Conservation (phyloP, 805 yeast genomes). For the Crinitomyces ghanaensis region DNA sequence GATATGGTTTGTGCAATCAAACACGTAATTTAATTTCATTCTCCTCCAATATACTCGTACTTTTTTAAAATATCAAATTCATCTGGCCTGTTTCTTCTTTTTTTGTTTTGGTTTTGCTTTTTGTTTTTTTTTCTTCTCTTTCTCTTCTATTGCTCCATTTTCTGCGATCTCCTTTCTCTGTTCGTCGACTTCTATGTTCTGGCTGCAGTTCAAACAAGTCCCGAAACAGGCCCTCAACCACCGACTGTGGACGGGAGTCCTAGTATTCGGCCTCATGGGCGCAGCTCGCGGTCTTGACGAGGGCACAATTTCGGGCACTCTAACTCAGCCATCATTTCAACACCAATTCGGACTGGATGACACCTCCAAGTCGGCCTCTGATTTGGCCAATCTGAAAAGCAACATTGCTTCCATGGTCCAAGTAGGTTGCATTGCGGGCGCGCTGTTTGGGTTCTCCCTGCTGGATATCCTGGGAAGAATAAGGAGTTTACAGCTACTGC, state of each 20-base stretch:
- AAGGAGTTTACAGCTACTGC: constrained; percentile 34
- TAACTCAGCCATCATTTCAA: constrained; percentile 34
- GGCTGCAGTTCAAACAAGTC: background rate
- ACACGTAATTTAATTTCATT: too few relatives aligned
- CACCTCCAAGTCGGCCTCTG: constrained; percentile 24
- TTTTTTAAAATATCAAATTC: too few relatives aligned
- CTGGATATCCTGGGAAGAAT: constrained; percentile 44
- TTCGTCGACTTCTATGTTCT: too few relatives aligned
- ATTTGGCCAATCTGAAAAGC: constrained; percentile 37
- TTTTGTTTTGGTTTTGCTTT: too few relatives aligned
- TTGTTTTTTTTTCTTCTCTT: too few relatives aligned
- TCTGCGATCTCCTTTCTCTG: too few relatives aligned
- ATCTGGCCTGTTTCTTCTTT: too few relatives aligned
- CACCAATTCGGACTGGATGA: constrained; percentile 35
- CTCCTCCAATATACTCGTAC: too few relatives aligned
- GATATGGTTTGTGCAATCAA: too few relatives aligned
- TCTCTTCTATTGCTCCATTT: too few relatives aligned
- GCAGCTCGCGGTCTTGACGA: constrained; percentile 49
- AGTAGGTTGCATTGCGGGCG: constrained; percentile 44
- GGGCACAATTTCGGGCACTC: constrained; percentile 38
- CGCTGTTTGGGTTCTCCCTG: constrained; percentile 36
- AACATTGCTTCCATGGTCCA: constrained; percentile 51
- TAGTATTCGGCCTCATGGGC: constrained; percentile 45
- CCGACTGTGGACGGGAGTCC: constrained; percentile 23
- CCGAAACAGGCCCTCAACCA: constrained; percentile 1